Evolutionary conservation across 768 basidiomycete species (phyloP), one percentile per base, ranked within the genome.

Genomic region (Neoboletus subvelutipes): DNA sequence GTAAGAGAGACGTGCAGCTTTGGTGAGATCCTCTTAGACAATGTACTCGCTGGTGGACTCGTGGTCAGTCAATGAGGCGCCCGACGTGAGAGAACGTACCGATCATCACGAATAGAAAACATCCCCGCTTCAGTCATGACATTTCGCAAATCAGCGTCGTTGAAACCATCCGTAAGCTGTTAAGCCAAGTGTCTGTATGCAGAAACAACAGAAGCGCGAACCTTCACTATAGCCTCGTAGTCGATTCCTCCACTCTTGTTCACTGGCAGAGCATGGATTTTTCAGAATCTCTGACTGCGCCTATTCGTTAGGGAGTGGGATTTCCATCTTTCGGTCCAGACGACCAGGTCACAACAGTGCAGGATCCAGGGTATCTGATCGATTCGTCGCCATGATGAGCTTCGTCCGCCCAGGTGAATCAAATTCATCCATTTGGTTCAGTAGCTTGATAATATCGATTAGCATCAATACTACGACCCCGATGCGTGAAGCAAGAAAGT

Each of bases 381-480:
- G 82, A 78, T 98, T 99, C 26, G 97, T 99, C n/a, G 97, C 97
- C 93, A 98, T 98, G 72, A 99, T 99, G 52, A 98, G 83, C 74
- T 98, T 98, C 34, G 95, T 98, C 62, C 80, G 80, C 45, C 97
- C 97, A 29, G 98, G 79, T 17, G 96, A 94, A 74, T 98, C 97
- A 76, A 99, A 99, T 24, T 97, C 97, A 71, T 99, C 97, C 94
- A 99, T 97, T 75, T 98, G 96, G 69, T 98, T 98, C 33, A 99
- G 82, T 26, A 99, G 80, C 94, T 96, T 65, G 17, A 41, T 29
- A n/a, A 18, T 13, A 20, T 20, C 36, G 20, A 26, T 53, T 18
- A 40, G 41, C 41, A 50, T 48, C 46, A 37, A 20, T 17, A 42
- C 34, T 39, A 9, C 45, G 13, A 18, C 50, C 31, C 10, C 54